Evolutionary conservation across 23 red algal species (phyloP).

Genomic region (Agarophyton chilense): DNA sequence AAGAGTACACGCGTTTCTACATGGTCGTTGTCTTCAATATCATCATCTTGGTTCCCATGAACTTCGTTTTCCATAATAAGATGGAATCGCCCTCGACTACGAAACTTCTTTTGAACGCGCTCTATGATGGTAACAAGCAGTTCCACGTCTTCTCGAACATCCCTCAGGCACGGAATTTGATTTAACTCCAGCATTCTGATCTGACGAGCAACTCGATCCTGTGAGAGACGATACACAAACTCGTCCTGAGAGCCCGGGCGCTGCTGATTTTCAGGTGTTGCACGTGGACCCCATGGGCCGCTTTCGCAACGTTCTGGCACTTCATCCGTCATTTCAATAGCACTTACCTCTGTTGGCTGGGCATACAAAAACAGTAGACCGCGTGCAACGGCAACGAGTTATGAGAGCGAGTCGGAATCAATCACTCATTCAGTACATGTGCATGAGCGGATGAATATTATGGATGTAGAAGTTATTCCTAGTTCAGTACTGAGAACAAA

Average conservation of each 20-base stretch:
- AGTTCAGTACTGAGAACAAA: no score
- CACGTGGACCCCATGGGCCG: not conserved
- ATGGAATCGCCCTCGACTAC: slow-evolving; percentile 14
- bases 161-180: not conserved
- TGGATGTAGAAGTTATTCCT: no score
- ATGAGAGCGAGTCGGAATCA: no score
- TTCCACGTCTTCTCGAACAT: slow-evolving; percentile 17
- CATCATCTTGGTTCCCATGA: not conserved
- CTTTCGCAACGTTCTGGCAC: not conserved
- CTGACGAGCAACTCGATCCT: slow-evolving; percentile 11
- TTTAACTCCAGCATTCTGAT: slow-evolving; percentile 1
- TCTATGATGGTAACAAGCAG: slow-evolving; percentile 3
- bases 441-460: not conserved
- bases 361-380: not conserved
- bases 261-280: not conserved
- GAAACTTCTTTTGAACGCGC: slow-evolving; percentile 13
- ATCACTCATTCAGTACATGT: not conserved
- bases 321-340: not conserved
- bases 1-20: slow-evolving; percentile 32
- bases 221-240: slow-evolving; percentile 20
- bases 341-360: not conserved
- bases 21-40: not conserved
- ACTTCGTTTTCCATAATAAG: slow-evolving; percentile 42
- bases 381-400: not conserved
- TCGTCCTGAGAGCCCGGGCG: not conserved